Evolutionary conservation across 768 basidiomycete genomes (phyloP), one percentile per base, ranked within the genome.

Genomic region (Kwoniella bestiolae): DNA sequence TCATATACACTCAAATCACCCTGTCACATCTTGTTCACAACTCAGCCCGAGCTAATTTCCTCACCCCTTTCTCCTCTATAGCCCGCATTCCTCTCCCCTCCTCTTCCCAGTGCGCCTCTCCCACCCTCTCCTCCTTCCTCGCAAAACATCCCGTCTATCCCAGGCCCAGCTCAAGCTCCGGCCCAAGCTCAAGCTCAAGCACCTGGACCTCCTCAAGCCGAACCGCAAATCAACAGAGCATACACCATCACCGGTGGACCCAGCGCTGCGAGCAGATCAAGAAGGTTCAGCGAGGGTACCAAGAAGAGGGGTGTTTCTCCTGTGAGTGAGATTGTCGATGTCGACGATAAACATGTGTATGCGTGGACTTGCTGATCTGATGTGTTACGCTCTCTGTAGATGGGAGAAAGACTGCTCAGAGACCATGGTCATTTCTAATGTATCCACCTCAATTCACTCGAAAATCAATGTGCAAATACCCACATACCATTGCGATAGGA

Each of bases 241-340:
- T 56, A 50, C 8, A 38, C 60, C 26, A 56, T 51, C 26, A 25
- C 49, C 1, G 55, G 50, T 11, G 50, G 52, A 55, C 52, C 52
- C 29, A 55, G 34, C 16, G 14, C 52, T 5, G 32, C 31, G 8
- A 55, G 32, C n/a, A 62, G 68, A n/a, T 65, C 67, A 3, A 70
- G 74, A 41, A 50, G 74, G 35, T 73, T 55, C 66, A 73, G 72
- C n/a, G 75, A 75, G 35, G 60, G 60, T 3, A 63, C 62, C 21
- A 71, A 63, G 68, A 78, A 78, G 69, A 47, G 76, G 32, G 76
- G 76, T 41, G 76, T 78, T 44, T 73, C 71, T 56, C 76, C 76
- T 12, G 76, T 78, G 51, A 66, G 74, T 74, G 21, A 23, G 25
- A 9, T n/a, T 55, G n/a, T 32, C 32, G 28, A 16, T 21, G 50